Conservation (phyloP, 2,329 filamentous ascomycete species). For the Apiospora hydei region DNA sequence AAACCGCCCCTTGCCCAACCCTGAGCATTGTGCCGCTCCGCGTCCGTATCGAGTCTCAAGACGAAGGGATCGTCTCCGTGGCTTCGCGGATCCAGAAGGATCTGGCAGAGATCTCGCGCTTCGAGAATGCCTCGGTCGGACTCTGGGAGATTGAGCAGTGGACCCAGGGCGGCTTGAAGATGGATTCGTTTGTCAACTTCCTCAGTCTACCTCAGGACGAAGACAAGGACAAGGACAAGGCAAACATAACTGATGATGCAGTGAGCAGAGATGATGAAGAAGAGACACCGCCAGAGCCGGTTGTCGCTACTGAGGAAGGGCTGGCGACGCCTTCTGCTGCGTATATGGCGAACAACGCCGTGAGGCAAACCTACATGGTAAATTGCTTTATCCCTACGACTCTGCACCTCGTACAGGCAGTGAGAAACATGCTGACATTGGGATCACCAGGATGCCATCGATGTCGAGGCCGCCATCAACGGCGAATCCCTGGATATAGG, state of each 20-base stretch:
- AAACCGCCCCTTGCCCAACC: constrained; percentile 68
- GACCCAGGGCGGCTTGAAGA: constrained; percentile 66
- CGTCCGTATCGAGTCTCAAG: constrained; percentile 48
- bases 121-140: constrained; percentile 63
- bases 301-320: background rate
- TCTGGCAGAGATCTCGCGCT: constrained; percentile 65
- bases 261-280: constrained; percentile 27
- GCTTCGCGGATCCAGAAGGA: constrained; percentile 73
- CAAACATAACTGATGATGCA: background rate
- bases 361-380: constrained; percentile 34
- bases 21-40: constrained; percentile 80
- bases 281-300: background rate
- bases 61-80: constrained; percentile 50
- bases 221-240: background rate
- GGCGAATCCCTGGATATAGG: constrained; percentile 39
- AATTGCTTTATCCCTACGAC: constrained; percentile 24
- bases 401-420: background rate
- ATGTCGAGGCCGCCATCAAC: constrained; percentile 38
- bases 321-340: constrained; percentile 28
- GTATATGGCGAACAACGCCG: constrained; percentile 31
- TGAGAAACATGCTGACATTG: background rate
- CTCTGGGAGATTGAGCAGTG: constrained; percentile 77
- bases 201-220: constrained; percentile 58
- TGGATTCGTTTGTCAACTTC: constrained; percentile 85
- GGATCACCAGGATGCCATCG: constrained; percentile 37